These are phyloP conservation scores for Wickerhamiella lipophila DNA, from an alignment of 805 yeast genomes.

Conservation along the genomic window DNA sequence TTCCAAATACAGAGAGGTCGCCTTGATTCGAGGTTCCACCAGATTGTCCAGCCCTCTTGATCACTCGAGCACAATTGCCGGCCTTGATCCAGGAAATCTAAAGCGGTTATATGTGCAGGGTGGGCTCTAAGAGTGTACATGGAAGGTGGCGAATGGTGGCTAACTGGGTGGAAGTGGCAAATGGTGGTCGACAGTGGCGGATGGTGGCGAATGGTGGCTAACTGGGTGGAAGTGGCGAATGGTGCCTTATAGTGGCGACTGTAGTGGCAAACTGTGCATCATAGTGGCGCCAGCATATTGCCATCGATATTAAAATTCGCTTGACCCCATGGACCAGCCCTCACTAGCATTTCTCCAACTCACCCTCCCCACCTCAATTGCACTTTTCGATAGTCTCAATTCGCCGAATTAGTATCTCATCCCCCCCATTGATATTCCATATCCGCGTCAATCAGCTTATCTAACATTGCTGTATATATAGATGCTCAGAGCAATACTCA, in stretches of 20 bases:
- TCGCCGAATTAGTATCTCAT: too few species aligned
- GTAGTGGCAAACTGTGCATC: too few species aligned
- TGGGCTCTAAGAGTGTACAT: slow-evolving; percentile 29
- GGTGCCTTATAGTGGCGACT: too few species aligned
- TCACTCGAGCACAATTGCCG: slow-evolving; percentile 44
- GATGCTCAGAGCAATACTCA: slow-evolving; percentile 6
- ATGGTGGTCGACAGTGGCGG: background rate
- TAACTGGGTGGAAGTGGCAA: background rate
- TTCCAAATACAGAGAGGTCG: slow-evolving; percentile 47
- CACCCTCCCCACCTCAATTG: too few species aligned
- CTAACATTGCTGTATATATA: slow-evolving; percentile 7
- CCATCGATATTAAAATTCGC: too few species aligned
- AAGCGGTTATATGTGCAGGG: slow-evolving; percentile 23
- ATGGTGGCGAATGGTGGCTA: too few species aligned
- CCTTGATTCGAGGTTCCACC: slow-evolving; percentile 51
- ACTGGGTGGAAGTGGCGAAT: too few species aligned
- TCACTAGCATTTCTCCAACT: too few species aligned
- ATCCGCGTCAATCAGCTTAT: background rate
- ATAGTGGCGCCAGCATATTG: too few species aligned
- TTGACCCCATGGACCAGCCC: too few species aligned
- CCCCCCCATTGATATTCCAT: background rate
- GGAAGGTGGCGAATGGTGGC: background rate
- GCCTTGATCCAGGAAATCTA: slow-evolving; percentile 25
- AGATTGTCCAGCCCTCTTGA: slow-evolving; percentile 45
- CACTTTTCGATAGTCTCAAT: too few species aligned